Evolutionary conservation across 148 eudicot species (phyloP).

Genomic region (Rhododendron simsii): DNA sequence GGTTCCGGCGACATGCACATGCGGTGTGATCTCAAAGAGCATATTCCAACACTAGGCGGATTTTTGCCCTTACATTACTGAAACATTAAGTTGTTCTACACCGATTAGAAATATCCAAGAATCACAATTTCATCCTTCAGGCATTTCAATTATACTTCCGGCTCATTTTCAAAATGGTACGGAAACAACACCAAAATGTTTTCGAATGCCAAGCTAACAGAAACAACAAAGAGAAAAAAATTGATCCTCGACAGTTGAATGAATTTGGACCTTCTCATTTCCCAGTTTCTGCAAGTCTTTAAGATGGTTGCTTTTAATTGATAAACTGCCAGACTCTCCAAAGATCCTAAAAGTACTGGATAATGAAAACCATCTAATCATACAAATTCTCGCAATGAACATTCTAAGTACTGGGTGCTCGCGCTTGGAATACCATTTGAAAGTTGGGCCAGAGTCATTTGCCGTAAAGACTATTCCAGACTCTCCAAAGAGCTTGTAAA

Average conservation of each 20-base stretch:
- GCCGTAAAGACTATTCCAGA: background rate
- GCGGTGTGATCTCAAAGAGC: no score
- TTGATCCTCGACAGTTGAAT: background rate
- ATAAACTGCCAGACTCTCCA: background rate
- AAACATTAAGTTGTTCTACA: background rate
- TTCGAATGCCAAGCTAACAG: background rate
- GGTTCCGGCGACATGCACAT: no score
- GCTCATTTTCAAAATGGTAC: background rate
- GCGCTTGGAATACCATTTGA: background rate
- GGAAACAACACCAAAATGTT: background rate
- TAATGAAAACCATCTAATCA: background rate
- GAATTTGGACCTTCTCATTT: background rate
- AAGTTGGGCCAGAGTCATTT: background rate
- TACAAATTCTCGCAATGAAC: background rate
- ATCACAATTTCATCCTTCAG: background rate
- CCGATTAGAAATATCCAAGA: background rate
- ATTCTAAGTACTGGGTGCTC: background rate
- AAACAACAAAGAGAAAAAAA: background rate
- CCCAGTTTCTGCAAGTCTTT: background rate
- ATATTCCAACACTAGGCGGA: no score
- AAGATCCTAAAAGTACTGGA: background rate
- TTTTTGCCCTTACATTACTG: background rate
- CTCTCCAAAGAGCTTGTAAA: background rate
- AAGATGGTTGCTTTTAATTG: background rate
- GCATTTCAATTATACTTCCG: background rate